Evolutionary conservation across 208 protist species (phyloP), one percentile per base, ranked within the genome.

Genomic region (Eutreptiella sp.): DNA sequence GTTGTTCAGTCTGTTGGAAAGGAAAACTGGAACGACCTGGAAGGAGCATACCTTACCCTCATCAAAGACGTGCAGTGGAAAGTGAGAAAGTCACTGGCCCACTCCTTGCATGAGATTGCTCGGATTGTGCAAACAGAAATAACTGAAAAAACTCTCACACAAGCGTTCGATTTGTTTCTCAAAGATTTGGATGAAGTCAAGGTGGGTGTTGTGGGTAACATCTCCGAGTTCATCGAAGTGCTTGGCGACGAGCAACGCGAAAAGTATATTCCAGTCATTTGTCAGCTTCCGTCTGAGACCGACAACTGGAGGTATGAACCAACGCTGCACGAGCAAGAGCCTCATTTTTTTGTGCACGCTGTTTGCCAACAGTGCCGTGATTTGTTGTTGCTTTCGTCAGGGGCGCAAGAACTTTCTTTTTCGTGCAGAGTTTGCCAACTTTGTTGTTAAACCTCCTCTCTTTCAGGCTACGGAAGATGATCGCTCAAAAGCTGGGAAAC

Each of bases 281-380:
- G 76, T 43, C 53, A 72, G 38, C 79, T 92, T 23, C 79, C 84
- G 23, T 73, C 87, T 7, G 87, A 94, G 53, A 88, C 80, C 34
- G 85, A 94, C 52, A 94, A 92, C 75, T 96, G 90, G 90, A 78
- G 90, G n/a, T n/a, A n/a, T n/a, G n/a, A n/a, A n/a, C n/a, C n/a
- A n/a, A n/a, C n/a, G n/a, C n/a, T n/a, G n/a, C n/a, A n/a, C n/a
- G n/a, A n/a, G n/a, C n/a, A n/a, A n/a, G n/a, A n/a, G n/a, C n/a
- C n/a, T n/a, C n/a, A n/a, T n/a, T n/a, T n/a, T n/a, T n/a, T n/a
- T n/a, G n/a, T n/a, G n/a, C n/a, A n/a, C n/a, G n/a, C n/a, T n/a
- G n/a, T n/a, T n/a, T n/a, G n/a, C n/a, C n/a, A n/a, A n/a, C n/a
- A n/a, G n/a, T n/a, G n/a, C n/a, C n/a, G n/a, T n/a, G n/a, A n/a